Evolutionary conservation across 2,329 filamentous ascomycete species (phyloP).

Genomic region (Biscogniauxia mediterranea): DNA sequence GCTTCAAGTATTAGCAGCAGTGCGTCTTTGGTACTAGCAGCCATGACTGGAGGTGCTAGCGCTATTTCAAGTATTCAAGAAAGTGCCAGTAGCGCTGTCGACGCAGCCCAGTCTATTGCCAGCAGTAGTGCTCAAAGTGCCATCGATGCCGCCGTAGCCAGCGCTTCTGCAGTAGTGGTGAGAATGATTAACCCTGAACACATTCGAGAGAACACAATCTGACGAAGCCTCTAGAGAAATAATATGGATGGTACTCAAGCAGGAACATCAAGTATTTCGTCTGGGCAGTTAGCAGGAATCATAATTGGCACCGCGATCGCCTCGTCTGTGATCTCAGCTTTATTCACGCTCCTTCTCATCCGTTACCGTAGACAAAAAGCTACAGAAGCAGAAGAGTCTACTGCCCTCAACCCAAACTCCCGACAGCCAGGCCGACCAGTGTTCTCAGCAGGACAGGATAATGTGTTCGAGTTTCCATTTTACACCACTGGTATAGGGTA

Average conservation of each 20-base stretch:
- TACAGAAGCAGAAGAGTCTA: background rate
- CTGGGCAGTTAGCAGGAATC: constrained; percentile 17
- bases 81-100: constrained; percentile 7
- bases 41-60: constrained; percentile 2
- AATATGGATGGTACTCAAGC: background rate
- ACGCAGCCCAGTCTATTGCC: constrained; percentile 6
- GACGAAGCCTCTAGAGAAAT: constrained; percentile 3
- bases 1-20: constrained; percentile 2
- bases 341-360: constrained; percentile 12
- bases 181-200: background rate
- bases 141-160: constrained; percentile 5
- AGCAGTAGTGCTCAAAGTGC: constrained; percentile 8
- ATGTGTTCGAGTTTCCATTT: background rate
- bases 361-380: constrained; percentile 13
- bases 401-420: background rate
- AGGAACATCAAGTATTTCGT: constrained; percentile 3
- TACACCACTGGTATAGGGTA: background rate
- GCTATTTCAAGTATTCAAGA: constrained; percentile 3
- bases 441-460: background rate
- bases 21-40: background rate
- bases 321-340: constrained; percentile 12
- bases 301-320: constrained; percentile 12
- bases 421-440: background rate
- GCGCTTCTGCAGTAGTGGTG: constrained; percentile 13
- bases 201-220: background rate